Evolutionary conservation across 176 grass and related monocot genomes (phyloP), one percentile per base, ranked within the genome.

Genomic region (Guadua angustifolia): DNA sequence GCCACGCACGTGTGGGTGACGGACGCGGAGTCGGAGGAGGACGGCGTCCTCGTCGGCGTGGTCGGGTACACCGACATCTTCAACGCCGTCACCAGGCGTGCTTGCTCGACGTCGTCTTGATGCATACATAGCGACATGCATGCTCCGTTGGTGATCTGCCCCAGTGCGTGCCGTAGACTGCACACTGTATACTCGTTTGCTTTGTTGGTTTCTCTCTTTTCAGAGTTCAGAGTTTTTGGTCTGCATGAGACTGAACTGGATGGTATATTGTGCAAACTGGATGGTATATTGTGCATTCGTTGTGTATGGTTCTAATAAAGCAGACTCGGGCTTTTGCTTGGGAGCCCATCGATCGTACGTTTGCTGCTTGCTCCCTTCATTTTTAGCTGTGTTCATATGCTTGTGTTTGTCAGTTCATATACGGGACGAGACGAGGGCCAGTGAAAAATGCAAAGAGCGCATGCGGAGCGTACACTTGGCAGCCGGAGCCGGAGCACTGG

Each of bases 1-100:
- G 93, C 93, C 0, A 99, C 93, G 0, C 93, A 99, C 29, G 89
- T 99, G n/a, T 99, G 96, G 93, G 96, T 99, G 80, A 94, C 86
- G 0, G 91, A 99, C 21, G 69, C 88, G 0, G 93, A 90, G 70
- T 68, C 88, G 0, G 88, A 90, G 49, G 90, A 89, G 25, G 92
- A 91, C 0, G 81, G 82, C 29, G 78, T 80, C 63, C 86, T 99
- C 74, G 78, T 94, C 4, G 96, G 96, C 47, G 90, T 99, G 39
- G 89, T 99, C 47, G 94, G 93, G 4, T 99, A 95, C 69, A 86
- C 84, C 5, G 89, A 98, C n/a, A 98, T 98, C 73, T 90, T 98
- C 71, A 59, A 82, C 69, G 95, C 95, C 1, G 93, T 94, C 38
- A 95, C 91, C 16, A 86, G 77, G 75, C 91, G 61, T 66, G 36